These are phyloP conservation scores for Vaccinium macrocarpon DNA, from an alignment of 148 eudicot genomes.

Conservation along the genomic window DNA sequence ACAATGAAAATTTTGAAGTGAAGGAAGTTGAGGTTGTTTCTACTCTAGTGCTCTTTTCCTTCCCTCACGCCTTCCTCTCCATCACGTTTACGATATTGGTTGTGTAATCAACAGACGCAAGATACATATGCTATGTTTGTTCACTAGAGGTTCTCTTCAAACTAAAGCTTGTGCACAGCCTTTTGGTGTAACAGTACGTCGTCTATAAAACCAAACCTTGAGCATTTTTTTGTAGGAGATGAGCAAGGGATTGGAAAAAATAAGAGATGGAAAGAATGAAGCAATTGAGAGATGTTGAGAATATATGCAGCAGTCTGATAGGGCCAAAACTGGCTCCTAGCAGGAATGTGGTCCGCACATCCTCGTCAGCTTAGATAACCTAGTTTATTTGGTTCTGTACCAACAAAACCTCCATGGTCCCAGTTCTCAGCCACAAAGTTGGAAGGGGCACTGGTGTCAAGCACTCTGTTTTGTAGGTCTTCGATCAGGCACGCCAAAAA, in stretches of 20 bases:
- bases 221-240: background rate
- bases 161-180: background rate
- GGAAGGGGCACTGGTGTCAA: too few species aligned
- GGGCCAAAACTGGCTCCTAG: too few species aligned
- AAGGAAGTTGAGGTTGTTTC: slow-evolving; percentile 83
- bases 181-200: background rate
- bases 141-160: background rate
- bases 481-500: too few species aligned
- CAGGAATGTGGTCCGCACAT: too few species aligned
- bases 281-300: background rate
- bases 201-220: background rate
- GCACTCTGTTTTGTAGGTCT: too few species aligned
- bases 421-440: too few species aligned
- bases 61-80: background rate
- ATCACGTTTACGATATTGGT: background rate
- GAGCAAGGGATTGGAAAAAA: background rate
- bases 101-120: background rate
- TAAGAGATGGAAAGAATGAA: background rate
- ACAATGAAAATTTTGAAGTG: slow-evolving; percentile 68
- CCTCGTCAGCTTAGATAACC: too few species aligned
- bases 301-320: background rate
- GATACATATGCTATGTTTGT: background rate
- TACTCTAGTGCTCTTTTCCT: background rate
- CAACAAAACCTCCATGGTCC: too few species aligned
- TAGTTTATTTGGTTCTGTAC: too few species aligned